A percentile compares a stretch with the other conserved stretches of the same genome.
phyloP scores from a whole-genome alignment of 352 stramenopile genomes.

The Phytophthora ramorum region DNA sequence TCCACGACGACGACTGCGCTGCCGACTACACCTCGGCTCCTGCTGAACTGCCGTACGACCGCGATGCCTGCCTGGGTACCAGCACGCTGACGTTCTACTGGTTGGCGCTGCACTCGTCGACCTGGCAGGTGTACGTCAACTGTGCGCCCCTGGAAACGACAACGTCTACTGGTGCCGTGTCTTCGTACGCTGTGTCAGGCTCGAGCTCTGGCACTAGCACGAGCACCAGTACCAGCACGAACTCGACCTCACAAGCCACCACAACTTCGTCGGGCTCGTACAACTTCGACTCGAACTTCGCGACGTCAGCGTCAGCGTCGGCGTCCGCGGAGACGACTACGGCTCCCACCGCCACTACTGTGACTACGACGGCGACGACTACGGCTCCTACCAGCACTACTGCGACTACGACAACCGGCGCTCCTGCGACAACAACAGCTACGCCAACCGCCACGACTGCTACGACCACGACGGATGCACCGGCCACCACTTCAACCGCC shows the following conservation, averaged over 20 bases:
- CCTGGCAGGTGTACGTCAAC: conserved; percentile 38
- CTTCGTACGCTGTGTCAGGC: conserved; percentile 18
- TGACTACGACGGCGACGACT: not conserved
- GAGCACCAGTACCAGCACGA: conserved; percentile 19
- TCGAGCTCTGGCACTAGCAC: conserved; percentile 20
- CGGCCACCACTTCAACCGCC: not conserved
- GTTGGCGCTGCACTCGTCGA: conserved; percentile 50
- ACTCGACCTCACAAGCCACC: conserved; percentile 10
- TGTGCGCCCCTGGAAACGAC: conserved; percentile 28
- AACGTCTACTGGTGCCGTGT: conserved; percentile 20
- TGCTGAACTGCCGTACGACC: conserved; percentile 47
- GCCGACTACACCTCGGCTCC: conserved; percentile 40
- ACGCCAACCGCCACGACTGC: not conserved
- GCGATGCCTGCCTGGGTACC: conserved; percentile 30
- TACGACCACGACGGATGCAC: conserved; percentile 9
- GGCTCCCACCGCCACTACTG: not conserved
- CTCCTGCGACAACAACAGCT: conserved; percentile 3
- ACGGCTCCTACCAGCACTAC: not conserved
- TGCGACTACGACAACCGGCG: not conserved
- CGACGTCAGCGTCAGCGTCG: conserved; percentile 17
- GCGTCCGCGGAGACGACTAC: conserved; percentile 4
- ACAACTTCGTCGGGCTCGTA: conserved; percentile 8
- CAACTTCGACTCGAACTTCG: conserved; percentile 15
- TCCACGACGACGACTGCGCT: conserved; percentile 49
- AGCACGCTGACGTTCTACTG: conserved; percentile 48